A percentile compares a stretch with the other conserved stretches of the same genome.
These are phyloP conservation scores for Kodamaea arcana DNA, from an alignment of 1,139 yeast species.

Conservation along the genomic window DNA sequence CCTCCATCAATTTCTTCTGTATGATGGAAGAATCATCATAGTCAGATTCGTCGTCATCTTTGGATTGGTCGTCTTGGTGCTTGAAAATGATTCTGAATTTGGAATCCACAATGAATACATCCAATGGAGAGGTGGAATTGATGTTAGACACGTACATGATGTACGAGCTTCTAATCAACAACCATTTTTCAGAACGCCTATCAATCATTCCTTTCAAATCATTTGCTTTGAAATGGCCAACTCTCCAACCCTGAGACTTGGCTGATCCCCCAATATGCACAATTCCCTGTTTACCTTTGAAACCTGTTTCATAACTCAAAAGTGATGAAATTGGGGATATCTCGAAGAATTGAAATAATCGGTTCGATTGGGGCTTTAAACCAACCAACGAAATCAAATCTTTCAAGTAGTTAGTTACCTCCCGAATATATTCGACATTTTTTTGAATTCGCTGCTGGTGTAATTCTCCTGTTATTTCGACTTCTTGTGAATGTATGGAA, in stretches of 20 bases:
- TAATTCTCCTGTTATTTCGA: constrained; percentile 29
- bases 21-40: constrained; percentile 39
- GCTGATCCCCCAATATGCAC: constrained; percentile 79
- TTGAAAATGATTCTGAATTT: constrained; percentile 55
- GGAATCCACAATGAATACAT: constrained; percentile 81
- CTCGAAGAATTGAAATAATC: constrained; percentile 81
- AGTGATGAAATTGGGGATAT: constrained; percentile 84
- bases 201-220: constrained; percentile 83
- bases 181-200: constrained; percentile 92
- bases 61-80: constrained; percentile 36
- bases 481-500: constrained; percentile 22
- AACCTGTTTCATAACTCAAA: constrained; percentile 77
- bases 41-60: constrained; percentile 42
- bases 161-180: constrained; percentile 78
- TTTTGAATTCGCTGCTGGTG: constrained; percentile 19
- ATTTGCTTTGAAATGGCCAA: constrained; percentile 76
- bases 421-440: constrained; percentile 36
- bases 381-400: constrained; percentile 56
- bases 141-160: constrained; percentile 83
- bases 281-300: constrained; percentile 85
- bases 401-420: constrained; percentile 61
- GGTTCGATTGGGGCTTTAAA: constrained; percentile 76
- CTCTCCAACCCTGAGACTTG: constrained; percentile 91
- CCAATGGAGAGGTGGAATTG: constrained; percentile 81
- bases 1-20: constrained; percentile 23